A percentile compares a stretch with the other conserved stretches of the same genome.
These are phyloP conservation scores for Pleurostoma richardsiae DNA, from an alignment of 2,329 filamentous ascomycete species.

Conservation along the genomic window DNA sequence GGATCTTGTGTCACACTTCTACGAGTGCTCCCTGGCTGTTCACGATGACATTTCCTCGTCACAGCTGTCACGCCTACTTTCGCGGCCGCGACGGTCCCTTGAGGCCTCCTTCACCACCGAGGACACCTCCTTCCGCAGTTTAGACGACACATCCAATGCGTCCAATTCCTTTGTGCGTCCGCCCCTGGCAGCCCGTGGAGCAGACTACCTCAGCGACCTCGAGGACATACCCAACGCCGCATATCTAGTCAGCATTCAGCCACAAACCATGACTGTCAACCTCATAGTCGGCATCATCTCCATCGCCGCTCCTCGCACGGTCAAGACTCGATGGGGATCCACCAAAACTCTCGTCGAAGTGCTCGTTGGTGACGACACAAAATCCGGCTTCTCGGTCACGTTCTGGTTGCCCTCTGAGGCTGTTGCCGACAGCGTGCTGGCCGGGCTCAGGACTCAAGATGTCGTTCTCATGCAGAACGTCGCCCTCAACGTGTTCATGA, in stretches of 20 bases:
- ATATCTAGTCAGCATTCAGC: slow-evolving; percentile 62
- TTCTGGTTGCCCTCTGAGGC: slow-evolving; percentile 65
- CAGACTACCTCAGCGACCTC: slow-evolving; percentile 55
- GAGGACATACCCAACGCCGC: slow-evolving; percentile 63
- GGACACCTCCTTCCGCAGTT: slow-evolving; percentile 31
- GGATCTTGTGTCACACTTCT: slow-evolving; percentile 57
- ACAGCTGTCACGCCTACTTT: slow-evolving; percentile 31
- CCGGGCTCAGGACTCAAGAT: slow-evolving; percentile 61
- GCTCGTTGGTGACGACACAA: slow-evolving; percentile 80
- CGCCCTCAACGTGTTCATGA: slow-evolving; percentile 68
- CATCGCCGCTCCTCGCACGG: slow-evolving; percentile 59
- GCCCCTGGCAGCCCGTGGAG: slow-evolving; percentile 17
- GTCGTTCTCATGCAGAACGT: slow-evolving; percentile 77
- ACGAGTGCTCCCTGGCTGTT: slow-evolving; percentile 70
- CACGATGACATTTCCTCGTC: slow-evolving; percentile 64
- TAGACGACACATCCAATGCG: slow-evolving; percentile 7
- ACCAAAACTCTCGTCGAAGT: slow-evolving; percentile 68
- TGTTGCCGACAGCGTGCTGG: slow-evolving; percentile 24
- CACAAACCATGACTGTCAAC: slow-evolving; percentile 78
- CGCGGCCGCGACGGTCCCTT: no score
- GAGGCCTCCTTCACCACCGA: slow-evolving; percentile 26
- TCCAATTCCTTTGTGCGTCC: slow-evolving; percentile 12
- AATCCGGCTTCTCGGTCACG: slow-evolving; percentile 72
- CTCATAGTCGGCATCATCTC: slow-evolving; percentile 77
- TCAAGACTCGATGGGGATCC: slow-evolving; percentile 61